Percentiles rank a stretch among this genome's conserved stretches.
Conservation (phyloP, 2,329 filamentous ascomycete genomes). For the Colletotrichum horii region DNA sequence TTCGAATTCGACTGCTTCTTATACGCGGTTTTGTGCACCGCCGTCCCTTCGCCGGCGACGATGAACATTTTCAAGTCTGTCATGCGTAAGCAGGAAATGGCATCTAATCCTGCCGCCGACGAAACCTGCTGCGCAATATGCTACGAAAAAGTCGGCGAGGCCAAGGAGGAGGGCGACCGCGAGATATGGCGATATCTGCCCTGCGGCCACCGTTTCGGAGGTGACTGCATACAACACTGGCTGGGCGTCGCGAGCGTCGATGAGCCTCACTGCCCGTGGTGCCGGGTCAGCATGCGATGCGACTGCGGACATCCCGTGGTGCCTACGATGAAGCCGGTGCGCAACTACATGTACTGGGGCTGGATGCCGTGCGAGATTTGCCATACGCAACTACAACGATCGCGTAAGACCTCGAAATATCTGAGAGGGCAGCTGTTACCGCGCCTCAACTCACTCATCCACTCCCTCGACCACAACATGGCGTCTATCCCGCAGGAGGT, state of each 20-base stretch:
- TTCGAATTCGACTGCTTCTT: neutral
- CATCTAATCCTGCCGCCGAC: constrained; percentile 13
- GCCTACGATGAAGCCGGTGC: constrained; percentile 24
- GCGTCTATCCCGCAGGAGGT: constrained; percentile 16
- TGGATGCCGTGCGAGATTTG: constrained; percentile 19
- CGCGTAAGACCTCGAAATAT: constrained; percentile 15
- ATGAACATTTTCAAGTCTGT: constrained; percentile 20
- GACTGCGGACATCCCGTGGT: constrained; percentile 37
- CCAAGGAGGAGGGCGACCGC: constrained; percentile 39
- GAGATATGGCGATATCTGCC: constrained; percentile 46
- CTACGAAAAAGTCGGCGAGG: constrained; percentile 42
- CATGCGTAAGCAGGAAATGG: constrained; percentile 24
- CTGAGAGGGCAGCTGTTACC: constrained; percentile 9
- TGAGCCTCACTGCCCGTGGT: constrained; percentile 44
- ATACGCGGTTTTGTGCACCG: neutral
- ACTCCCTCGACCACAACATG: constrained; percentile 20
- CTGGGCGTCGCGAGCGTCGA: constrained; percentile 39
- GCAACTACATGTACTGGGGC: constrained; percentile 17
- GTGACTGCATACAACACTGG: constrained; percentile 48
- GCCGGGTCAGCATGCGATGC: constrained; percentile 35
- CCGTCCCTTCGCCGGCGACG: neutral
- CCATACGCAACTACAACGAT: constrained; percentile 15
- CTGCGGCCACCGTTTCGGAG: constrained; percentile 49
- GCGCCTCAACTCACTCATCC: constrained; percentile 19
- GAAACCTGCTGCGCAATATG: constrained; percentile 44